phyloP scores from a whole-genome alignment of 2,329 filamentous ascomycete genomes.

The Fusarium circinatum region DNA sequence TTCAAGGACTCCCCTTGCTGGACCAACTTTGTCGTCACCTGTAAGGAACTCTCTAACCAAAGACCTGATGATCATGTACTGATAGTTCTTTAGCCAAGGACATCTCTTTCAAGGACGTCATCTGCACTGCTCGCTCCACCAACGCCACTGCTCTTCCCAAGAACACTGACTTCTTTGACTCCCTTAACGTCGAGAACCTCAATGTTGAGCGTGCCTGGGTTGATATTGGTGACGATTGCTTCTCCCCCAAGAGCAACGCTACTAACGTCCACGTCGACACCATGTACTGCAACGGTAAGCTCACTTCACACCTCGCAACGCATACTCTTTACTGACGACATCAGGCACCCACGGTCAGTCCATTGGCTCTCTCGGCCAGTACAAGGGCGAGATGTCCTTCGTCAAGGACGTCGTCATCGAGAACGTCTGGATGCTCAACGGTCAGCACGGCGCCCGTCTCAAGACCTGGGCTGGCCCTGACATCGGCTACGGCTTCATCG shows the following conservation, averaged over 20 bases:
- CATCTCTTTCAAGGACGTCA: conserved; percentile 37
- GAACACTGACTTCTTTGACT: conserved; percentile 43
- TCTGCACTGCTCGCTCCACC: conserved; percentile 40
- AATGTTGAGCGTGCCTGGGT: conserved; percentile 39
- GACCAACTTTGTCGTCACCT: conserved; percentile 42
- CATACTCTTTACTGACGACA: neutral
- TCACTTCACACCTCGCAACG: no score
- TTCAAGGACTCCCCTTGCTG: conserved; percentile 42
- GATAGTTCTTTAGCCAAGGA: conserved; percentile 21
- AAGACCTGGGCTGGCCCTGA: conserved; percentile 41
- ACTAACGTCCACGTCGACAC: conserved; percentile 36
- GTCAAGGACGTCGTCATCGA: conserved; percentile 42
- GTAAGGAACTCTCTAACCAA: neutral
- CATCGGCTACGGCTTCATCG: conserved; percentile 38
- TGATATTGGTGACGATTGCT: conserved; percentile 41
- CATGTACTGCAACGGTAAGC: conserved; percentile 40
- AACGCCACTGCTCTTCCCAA: conserved; percentile 37
- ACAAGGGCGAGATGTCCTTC: conserved; percentile 37
- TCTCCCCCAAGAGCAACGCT: conserved; percentile 42
- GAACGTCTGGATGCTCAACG: conserved; percentile 43
- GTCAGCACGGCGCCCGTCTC: conserved; percentile 38
- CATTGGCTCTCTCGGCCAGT: conserved; percentile 40
- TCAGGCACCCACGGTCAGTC: conserved; percentile 37
- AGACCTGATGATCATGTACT: neutral
- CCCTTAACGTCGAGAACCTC: conserved; percentile 35